Conservation (phyloP, 164 flowering plant genomes). For the Dillenia suffruticosa region DNA sequence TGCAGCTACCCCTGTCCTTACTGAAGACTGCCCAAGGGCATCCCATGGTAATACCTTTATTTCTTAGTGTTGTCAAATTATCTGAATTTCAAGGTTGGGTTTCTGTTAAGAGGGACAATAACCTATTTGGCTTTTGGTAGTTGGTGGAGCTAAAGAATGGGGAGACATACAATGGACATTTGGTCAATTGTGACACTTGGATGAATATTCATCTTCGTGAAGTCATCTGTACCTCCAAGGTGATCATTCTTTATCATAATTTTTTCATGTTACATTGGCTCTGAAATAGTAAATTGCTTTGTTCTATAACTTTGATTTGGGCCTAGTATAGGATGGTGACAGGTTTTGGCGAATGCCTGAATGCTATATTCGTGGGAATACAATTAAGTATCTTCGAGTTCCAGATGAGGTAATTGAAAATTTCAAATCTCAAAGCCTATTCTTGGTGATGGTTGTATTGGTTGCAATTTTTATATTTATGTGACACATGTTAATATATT, state of each 20-base stretch:
- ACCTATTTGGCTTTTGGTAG: constrained; percentile 25
- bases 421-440: no score
- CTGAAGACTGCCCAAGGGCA: constrained; percentile 95
- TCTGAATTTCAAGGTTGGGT: not conserved
- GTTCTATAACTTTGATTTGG: not conserved
- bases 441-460: no score
- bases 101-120: not conserved
- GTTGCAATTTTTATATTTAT: no score
- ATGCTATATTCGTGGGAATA: constrained; percentile 94
- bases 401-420: constrained; percentile 86
- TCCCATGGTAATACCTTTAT: constrained; percentile 65
- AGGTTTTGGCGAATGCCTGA: constrained; percentile 99
- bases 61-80: not conserved
- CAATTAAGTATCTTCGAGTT: constrained; percentile 96
- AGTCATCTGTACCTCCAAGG: constrained; percentile 97
- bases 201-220: constrained; percentile 98
- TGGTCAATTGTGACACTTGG: constrained; percentile 99
- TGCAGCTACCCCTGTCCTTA: constrained; percentile 88
- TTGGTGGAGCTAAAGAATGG: constrained; percentile 96
- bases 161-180: constrained; percentile 95
- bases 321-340: constrained; percentile 75
- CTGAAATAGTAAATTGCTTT: not conserved
- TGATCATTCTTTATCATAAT: constrained; percentile 10
- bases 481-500: no score
- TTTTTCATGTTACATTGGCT: not conserved